Evolutionary conservation across 768 basidiomycete genomes (phyloP).

Genomic region (Jaapia argillacea): DNA sequence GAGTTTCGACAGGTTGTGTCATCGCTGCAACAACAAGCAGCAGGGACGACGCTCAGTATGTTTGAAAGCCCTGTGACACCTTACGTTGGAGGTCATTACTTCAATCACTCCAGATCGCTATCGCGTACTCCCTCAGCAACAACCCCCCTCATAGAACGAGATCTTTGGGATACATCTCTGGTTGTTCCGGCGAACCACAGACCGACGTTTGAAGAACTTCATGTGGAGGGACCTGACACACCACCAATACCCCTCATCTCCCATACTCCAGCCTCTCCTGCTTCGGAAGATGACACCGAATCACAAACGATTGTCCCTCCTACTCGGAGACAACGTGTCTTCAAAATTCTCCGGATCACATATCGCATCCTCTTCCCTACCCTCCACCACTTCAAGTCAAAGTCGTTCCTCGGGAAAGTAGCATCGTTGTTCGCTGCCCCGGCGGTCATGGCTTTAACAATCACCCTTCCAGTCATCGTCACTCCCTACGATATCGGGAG

Average conservation of each 20-base stretch:
- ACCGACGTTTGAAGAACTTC: constrained; percentile 23
- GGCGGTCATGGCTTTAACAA: constrained; percentile 73
- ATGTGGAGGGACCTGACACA: constrained; percentile 5
- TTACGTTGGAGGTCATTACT: constrained; percentile 70
- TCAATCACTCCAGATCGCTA: constrained; percentile 22
- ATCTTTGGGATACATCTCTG: constrained; percentile 36
- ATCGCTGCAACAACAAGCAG: constrained; percentile 63
- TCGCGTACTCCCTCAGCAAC: constrained; percentile 22
- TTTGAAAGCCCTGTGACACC: constrained; percentile 66
- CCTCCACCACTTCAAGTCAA: constrained; percentile 59
- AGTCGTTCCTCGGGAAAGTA: constrained; percentile 60
- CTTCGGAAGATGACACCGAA: constrained; percentile 38
- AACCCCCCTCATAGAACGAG: constrained; percentile 14
- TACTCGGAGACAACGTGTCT: constrained; percentile 28
- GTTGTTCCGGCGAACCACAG: constrained; percentile 45
- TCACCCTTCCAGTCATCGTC: constrained; percentile 88
- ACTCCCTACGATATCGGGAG: constrained; percentile 33
- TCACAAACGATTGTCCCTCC: constrained; percentile 32
- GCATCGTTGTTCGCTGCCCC: constrained; percentile 79
- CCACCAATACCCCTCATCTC: constrained; percentile 42
- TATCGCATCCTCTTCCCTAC: constrained; percentile 78
- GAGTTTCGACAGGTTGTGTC: constrained; percentile 92
- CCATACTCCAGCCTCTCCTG: constrained; percentile 40
- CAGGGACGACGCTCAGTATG: constrained; percentile 42
- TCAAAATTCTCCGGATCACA: constrained; percentile 26